Conservation (phyloP, 2,329 filamentous ascomycete genomes). For the Trichothecium roseum region DNA sequence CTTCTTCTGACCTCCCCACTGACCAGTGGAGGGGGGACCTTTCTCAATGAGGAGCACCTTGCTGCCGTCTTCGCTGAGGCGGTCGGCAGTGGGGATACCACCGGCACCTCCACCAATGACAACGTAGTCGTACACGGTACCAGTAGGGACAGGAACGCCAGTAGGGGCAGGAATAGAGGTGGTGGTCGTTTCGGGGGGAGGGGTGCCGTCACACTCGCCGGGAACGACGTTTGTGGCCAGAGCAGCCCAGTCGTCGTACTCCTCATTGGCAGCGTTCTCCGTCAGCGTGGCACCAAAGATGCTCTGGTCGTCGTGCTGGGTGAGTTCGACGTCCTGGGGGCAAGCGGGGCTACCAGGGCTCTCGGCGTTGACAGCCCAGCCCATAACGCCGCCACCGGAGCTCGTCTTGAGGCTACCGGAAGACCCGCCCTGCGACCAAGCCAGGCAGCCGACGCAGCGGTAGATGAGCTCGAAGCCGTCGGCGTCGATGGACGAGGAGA, state of each 20-base stretch:
- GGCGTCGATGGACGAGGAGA: conserved; percentile 45
- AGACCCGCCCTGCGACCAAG: conserved; percentile 39
- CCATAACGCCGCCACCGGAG: conserved; percentile 33
- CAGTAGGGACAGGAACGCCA: conserved; percentile 19
- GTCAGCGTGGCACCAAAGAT: conserved; percentile 34
- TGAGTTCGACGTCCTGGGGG: conserved; percentile 32
- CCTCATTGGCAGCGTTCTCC: conserved; percentile 23
- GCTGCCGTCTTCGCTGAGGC: conserved; percentile 47
- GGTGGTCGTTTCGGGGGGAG: conserved; percentile 15
- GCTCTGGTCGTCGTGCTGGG: conserved; percentile 44
- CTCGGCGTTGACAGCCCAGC: conserved; percentile 42
- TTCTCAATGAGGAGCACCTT: conserved; percentile 55
- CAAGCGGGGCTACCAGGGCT: conserved; percentile 30
- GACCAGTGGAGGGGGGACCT: conserved; percentile 50
- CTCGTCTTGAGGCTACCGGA: conserved; percentile 33
- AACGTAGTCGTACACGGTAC: conserved; percentile 47
- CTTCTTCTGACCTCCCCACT: conserved; percentile 51
- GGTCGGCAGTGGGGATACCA: conserved; percentile 50
- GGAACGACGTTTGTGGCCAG: conserved; percentile 29
- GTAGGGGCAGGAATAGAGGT: conserved; percentile 13
- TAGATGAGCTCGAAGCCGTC: conserved; percentile 55
- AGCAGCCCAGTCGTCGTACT: conserved; percentile 32
- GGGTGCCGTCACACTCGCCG: conserved; percentile 18
- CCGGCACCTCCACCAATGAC: conserved; percentile 53
- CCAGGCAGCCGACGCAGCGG: conserved; percentile 48